phyloP scores from a whole-genome alignment of 2,329 filamentous ascomycete genomes.

The Colletotrichum sp. region DNA sequence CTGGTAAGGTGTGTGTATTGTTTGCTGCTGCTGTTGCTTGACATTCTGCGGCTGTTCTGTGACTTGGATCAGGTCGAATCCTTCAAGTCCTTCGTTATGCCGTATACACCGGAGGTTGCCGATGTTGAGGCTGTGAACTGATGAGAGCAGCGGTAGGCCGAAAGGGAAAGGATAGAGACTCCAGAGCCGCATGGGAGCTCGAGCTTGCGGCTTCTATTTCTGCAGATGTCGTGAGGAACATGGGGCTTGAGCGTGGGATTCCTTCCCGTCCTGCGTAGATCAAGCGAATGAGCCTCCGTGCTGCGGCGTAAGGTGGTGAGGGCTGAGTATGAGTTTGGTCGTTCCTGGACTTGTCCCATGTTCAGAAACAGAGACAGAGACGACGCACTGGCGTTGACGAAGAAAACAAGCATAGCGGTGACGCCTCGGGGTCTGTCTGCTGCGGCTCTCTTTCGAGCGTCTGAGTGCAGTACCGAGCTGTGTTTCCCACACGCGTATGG shows the following conservation, averaged over 20 bases:
- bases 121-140: neutral
- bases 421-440: neutral
- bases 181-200: neutral
- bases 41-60: neutral
- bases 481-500: neutral
- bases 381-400: neutral
- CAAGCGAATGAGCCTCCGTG: neutral
- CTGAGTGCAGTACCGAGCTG: neutral
- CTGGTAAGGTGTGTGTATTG: neutral
- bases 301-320: neutral
- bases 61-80: neutral
- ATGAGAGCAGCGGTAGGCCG: neutral
- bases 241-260: neutral
- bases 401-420: conserved; percentile 1
- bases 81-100: neutral
- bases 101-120: neutral
- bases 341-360: conserved; percentile 8
- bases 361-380: conserved; percentile 13
- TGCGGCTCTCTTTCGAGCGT: neutral
- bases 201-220: neutral
- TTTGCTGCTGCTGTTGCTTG: neutral
- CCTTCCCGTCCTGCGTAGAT: neutral
- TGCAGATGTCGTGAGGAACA: neutral
- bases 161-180: neutral
- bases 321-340: neutral